phyloP scores from a whole-genome alignment of 805 yeast genomes.

The Wickerhamomyces strasburgensis region DNA sequence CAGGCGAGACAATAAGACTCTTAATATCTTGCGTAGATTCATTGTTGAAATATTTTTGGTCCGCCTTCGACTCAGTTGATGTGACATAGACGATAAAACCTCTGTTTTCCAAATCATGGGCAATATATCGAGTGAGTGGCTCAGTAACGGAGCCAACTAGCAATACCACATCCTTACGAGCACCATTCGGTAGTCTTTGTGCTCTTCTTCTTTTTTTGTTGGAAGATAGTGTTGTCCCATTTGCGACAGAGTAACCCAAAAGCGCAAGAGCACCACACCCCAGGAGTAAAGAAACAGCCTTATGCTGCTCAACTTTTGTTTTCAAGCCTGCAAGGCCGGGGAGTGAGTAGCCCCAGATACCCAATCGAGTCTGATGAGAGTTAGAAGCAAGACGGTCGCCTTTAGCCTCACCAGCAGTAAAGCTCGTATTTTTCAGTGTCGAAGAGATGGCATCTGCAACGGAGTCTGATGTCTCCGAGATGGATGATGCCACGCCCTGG shows the following conservation, averaged over 20 bases:
- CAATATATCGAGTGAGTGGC: slow-evolving; percentile 63
- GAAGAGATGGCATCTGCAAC: slow-evolving; percentile 5
- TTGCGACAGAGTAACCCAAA: slow-evolving; percentile 1
- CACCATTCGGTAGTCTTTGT: slow-evolving; percentile 58
- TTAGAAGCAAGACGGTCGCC: too few relatives aligned
- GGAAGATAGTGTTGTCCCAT: neutral
- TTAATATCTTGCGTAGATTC: slow-evolving; percentile 68
- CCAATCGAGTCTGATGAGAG: too few relatives aligned
- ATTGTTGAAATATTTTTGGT: slow-evolving; percentile 41
- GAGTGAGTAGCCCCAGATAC: too few relatives aligned
- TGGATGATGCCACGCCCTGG: neutral
- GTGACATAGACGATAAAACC: slow-evolving; percentile 82
- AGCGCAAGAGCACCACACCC: slow-evolving; percentile 5
- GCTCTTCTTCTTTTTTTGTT: slow-evolving; percentile 44
- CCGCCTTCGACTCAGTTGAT: slow-evolving; percentile 30
- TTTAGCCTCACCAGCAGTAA: too few relatives aligned
- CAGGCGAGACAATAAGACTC: slow-evolving; percentile 50
- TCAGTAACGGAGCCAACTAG: slow-evolving; percentile 75
- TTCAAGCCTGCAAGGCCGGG: too few relatives aligned
- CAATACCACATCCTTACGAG: slow-evolving; percentile 69
- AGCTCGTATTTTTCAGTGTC: too few relatives aligned
- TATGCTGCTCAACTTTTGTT: too few relatives aligned
- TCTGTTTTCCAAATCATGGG: slow-evolving; percentile 68
- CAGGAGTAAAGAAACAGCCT: too few relatives aligned
- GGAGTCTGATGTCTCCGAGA: neutral